These are phyloP conservation scores for Stevia rebaudiana DNA, from an alignment of 140 eudicot genomes.

Conservation along the genomic window DNA sequence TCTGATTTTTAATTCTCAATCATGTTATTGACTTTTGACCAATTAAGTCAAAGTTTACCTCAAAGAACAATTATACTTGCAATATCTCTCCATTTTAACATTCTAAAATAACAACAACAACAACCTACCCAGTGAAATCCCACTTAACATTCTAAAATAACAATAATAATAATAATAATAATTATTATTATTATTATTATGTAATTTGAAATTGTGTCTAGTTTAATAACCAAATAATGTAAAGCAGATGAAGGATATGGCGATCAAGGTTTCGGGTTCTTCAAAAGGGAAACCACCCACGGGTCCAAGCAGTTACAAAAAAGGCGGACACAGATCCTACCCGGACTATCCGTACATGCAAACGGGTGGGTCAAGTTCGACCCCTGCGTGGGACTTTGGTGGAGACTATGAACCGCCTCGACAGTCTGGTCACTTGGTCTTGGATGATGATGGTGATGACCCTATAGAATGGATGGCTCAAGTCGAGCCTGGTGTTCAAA, in stretches of 20 bases:
- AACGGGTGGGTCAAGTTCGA: conserved; percentile 51
- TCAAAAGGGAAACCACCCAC: conserved; percentile 60
- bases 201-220: background rate
- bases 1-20: too few species aligned
- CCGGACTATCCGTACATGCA: conserved; percentile 45
- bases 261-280: conserved; percentile 55
- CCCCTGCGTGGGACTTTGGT: conserved; percentile 62
- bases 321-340: conserved; percentile 41
- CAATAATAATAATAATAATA: too few species aligned
- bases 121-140: too few species aligned
- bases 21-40: too few species aligned
- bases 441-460: conserved; percentile 50
- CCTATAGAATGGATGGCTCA: conserved; percentile 84
- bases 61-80: too few species aligned
- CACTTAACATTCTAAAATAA: too few species aligned
- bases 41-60: too few species aligned
- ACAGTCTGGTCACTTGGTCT: conserved; percentile 42
- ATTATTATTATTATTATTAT: too few species aligned
- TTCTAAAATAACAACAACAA: too few species aligned
- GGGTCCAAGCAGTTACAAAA: conserved; percentile 40
- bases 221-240: conserved; percentile 3
- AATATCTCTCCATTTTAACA: too few species aligned
- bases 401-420: conserved; percentile 35
- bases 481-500: conserved; percentile 85
- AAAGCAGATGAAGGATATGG: conserved; percentile 77